A percentile compares a stretch with the other conserved stretches of the same genome.
Conservation (phyloP, 441 rosid genomes). For the Syzygium syzygioides region DNA sequence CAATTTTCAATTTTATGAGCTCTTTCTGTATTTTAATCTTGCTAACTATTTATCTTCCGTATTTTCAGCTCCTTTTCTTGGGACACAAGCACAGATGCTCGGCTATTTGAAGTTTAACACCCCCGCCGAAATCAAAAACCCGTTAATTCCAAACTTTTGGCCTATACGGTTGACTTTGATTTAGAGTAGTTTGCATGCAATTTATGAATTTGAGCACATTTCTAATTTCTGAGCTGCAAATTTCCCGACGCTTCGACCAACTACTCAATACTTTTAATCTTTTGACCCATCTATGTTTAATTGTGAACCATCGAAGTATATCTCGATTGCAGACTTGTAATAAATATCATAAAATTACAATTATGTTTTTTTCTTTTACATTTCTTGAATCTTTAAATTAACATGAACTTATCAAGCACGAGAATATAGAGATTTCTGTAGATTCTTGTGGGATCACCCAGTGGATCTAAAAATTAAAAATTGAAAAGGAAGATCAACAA, state of each 20-base stretch:
- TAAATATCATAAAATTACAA: not conserved
- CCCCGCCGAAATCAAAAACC: not conserved
- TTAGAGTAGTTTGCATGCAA: not conserved
- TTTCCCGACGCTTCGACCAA: rapidly evolving
- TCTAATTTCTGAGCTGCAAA: rapidly evolving
- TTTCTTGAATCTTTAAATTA: not conserved
- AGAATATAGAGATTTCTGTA: no score
- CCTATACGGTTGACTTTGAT: rapidly evolving
- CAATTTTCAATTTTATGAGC: not conserved
- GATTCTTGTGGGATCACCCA: not conserved
- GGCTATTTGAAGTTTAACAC: not conserved
- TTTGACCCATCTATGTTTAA: not conserved
- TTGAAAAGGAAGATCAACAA: not conserved
- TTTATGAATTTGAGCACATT: not conserved
- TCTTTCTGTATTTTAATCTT: not conserved
- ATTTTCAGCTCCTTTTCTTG: not conserved
- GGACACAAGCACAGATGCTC: not conserved
- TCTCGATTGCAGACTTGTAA: rapidly evolving
- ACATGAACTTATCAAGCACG: not conserved
- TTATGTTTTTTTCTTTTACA: not conserved
- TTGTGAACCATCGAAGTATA: rapidly evolving
- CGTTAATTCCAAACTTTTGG: not conserved
- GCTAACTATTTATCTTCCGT: not conserved
- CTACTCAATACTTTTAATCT: not conserved
- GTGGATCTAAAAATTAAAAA: no score